A percentile compares a stretch with the other conserved stretches of the same genome.
These are phyloP conservation scores for Gymnopus androsaceus DNA, from an alignment of 1,284 basidiomycete genomes.

Conservation along the genomic window DNA sequence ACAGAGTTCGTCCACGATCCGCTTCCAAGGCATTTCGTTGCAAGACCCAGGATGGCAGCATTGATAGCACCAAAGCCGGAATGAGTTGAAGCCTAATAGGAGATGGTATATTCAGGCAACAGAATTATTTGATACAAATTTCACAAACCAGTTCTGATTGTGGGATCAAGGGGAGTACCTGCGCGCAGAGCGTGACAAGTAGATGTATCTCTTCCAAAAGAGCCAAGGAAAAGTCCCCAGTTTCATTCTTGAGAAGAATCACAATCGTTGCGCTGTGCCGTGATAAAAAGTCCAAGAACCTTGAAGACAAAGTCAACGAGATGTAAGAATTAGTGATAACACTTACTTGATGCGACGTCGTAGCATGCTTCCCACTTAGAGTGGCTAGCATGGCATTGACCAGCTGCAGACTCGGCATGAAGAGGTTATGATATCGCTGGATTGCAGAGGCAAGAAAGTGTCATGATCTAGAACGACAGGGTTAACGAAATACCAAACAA, in stretches of 20 bases:
- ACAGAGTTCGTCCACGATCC: constrained; percentile 62
- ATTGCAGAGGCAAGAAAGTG: constrained; percentile 83
- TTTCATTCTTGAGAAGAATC: constrained; percentile 75
- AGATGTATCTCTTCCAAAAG: constrained; percentile 78
- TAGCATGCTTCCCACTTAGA: constrained; percentile 64
- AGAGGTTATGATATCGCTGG: constrained; percentile 86
- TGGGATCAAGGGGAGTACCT: constrained; percentile 67
- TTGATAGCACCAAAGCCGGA: constrained; percentile 86
- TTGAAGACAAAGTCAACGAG: constrained; percentile 30
- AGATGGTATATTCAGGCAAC: constrained; percentile 8
- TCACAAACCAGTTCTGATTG: constrained; percentile 81
- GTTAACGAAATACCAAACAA: not conserved
- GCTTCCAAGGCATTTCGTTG: constrained; percentile 73
- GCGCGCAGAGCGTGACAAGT: constrained; percentile 69
- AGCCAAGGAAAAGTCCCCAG: constrained; percentile 61
- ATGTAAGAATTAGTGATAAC: not conserved
- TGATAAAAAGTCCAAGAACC: constrained; percentile 75
- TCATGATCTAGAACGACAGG: constrained; percentile 62
- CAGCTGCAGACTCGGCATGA: constrained; percentile 84
- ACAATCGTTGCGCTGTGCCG: constrained; percentile 81
- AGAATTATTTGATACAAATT: constrained; percentile 28
- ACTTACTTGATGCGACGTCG: constrained; percentile 66
- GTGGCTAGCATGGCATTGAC: constrained; percentile 71
- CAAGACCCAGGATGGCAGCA: constrained; percentile 74
- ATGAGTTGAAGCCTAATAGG: constrained; percentile 54